A percentile compares a stretch with the other conserved stretches of the same genome.
Evolutionary conservation across 208 protist genomes (phyloP).

Genomic region (Leptomonas seymouri): DNA sequence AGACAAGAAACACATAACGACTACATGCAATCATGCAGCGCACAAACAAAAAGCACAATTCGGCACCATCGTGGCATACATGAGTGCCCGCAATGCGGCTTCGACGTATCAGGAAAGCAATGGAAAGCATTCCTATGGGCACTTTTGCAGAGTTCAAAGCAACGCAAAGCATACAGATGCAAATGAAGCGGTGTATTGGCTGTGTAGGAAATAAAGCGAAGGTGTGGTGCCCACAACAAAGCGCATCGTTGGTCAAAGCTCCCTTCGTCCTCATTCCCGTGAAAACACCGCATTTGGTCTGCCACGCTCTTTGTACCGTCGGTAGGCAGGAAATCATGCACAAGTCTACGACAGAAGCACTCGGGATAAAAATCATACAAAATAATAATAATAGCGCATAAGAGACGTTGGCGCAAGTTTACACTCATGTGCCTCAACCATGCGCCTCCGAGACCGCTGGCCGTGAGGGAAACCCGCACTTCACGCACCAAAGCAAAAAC

Average conservation of each 20-base stretch:
- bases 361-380: neutral
- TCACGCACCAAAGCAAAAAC: neutral
- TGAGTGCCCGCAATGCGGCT: no score
- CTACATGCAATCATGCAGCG: no score
- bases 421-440: neutral
- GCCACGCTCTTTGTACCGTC: neutral
- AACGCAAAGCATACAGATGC: no score
- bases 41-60: no score
- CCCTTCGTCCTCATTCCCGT: neutral
- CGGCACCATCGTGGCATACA: no score
- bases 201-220: no score
- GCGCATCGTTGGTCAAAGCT: neutral
- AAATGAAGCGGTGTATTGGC: no score
- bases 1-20: no score
- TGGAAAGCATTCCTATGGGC: no score
- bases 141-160: no score
- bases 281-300: conserved; percentile 10
- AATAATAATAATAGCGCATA: conserved; percentile 2
- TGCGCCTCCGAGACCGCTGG: no score
- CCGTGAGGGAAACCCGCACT: neutral
- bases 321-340: neutral
- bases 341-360: neutral
- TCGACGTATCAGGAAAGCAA: no score
- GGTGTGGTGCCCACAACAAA: neutral
- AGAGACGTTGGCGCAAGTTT: neutral